A percentile compares a stretch with the other conserved stretches of the same genome.
These are phyloP conservation scores for Ananas comosus DNA, from an alignment of 176 grass and related monocot genomes.

Conservation along the genomic window DNA sequence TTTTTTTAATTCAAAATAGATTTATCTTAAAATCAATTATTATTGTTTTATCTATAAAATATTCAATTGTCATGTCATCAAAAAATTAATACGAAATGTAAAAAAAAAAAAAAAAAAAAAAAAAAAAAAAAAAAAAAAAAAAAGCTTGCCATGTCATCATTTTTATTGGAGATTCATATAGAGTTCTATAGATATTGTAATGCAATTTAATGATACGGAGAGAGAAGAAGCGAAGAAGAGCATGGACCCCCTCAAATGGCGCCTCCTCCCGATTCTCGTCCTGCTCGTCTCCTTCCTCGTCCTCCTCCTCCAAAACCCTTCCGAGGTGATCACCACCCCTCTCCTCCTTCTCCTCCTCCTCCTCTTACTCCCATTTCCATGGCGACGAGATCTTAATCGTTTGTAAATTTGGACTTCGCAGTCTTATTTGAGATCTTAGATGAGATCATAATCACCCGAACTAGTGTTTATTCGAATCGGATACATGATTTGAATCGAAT, in stretches of 20 bases:
- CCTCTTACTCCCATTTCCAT: neutral
- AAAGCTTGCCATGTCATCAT: no score
- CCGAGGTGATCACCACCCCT: slow-evolving; percentile 26
- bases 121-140: no score
- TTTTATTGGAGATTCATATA: no score
- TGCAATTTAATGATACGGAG: no score
- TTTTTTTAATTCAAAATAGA: no score
- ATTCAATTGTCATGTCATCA: no score
- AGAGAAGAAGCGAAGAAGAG: neutral
- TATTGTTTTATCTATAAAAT: no score
- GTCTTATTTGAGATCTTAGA: neutral
- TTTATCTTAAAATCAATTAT: no score
- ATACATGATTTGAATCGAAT: neutral
- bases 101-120: no score
- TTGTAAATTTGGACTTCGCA: neutral
- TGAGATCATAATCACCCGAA: no score
- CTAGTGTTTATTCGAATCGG: neutral
- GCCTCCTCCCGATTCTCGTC: slow-evolving; percentile 44
- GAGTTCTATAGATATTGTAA: no score
- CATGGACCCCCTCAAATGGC: slow-evolving; percentile 15
- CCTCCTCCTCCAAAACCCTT: slow-evolving; percentile 44
- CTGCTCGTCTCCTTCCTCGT: slow-evolving; percentile 49
- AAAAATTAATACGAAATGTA: no score
- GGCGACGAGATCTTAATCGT: neutral
- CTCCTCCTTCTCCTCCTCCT: slow-evolving; percentile 3